These are phyloP conservation scores for Sporothrix humicola DNA, from an alignment of 2,329 filamentous ascomycete genomes.

Conservation along the genomic window DNA sequence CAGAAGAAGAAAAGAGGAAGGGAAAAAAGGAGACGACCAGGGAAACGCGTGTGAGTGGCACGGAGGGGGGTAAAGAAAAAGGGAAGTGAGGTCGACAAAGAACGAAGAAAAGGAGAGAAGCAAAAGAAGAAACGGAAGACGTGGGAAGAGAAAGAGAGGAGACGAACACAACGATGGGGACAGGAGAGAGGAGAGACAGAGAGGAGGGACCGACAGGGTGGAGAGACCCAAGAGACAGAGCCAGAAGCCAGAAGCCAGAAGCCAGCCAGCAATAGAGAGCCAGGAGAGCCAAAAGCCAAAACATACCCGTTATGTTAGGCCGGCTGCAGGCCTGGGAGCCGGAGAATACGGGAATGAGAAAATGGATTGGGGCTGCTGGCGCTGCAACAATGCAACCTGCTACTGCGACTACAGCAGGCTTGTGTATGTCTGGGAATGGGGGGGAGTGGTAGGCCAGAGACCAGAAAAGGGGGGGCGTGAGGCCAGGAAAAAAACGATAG, in stretches of 20 bases:
- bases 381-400: constrained; percentile 24
- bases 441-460: constrained; percentile 28
- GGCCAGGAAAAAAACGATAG: constrained; percentile 21
- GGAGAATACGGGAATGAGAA: constrained; percentile 25
- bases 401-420: constrained; percentile 19
- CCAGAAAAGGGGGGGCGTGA: constrained; percentile 23
- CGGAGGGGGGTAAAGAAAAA: constrained; percentile 2
- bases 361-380: constrained; percentile 2
- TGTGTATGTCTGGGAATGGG: constrained; percentile 20
- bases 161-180: constrained; percentile 40
- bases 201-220: not conserved
- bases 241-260: not conserved
- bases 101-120: constrained; percentile 36
- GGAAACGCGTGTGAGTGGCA: constrained; percentile 13
- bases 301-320: constrained; percentile 1
- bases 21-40: constrained; percentile 20
- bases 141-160: constrained; percentile 34
- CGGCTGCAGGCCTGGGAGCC: constrained; percentile 3
- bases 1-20: constrained; percentile 31
- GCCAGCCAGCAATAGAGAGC: not conserved
- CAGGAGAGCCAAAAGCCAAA: constrained; percentile 11
- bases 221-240: not conserved
- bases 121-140: constrained; percentile 33
- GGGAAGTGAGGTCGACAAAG: constrained; percentile 32
- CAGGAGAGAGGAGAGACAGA: constrained; percentile 33